These are phyloP conservation scores for Neurospora sp. DNA, from an alignment of 495 filamentous ascomycete genomes.

Conservation along the genomic window DNA sequence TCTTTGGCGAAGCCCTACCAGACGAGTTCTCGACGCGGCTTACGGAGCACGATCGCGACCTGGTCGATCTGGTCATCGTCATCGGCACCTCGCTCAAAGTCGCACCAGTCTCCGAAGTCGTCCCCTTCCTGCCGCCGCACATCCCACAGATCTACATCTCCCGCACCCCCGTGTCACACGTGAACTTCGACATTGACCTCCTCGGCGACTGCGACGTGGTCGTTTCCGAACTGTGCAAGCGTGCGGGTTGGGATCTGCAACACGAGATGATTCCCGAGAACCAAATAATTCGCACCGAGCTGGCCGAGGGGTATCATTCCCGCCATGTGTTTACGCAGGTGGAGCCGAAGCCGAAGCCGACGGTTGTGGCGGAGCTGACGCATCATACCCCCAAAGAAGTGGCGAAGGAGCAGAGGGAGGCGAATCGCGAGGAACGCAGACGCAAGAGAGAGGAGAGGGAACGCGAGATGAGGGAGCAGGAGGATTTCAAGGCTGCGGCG, in stretches of 20 bases:
- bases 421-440: not conserved
- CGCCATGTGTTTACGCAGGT: conserved; percentile 50
- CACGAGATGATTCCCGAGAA: conserved; percentile 75
- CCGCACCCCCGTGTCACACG: conserved; percentile 74
- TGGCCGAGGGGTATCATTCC: conserved; percentile 55
- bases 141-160: conserved; percentile 94
- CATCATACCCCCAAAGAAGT: not conserved
- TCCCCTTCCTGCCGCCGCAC: conserved; percentile 61
- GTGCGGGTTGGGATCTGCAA: conserved; percentile 77
- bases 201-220: conserved; percentile 90
- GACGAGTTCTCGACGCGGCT: conserved; percentile 76
- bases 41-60: conserved; percentile 63
- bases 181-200: conserved; percentile 91
- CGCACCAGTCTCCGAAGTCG: conserved; percentile 86
- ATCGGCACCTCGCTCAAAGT: conserved; percentile 97
- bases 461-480: not conserved
- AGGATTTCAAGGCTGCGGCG: not conserved
- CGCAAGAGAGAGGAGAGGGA: conserved; percentile 1
- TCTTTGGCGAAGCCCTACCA: conserved; percentile 88
- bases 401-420: conserved; percentile 4
- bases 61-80: conserved; percentile 86
- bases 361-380: not conserved
- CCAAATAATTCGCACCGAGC: conserved; percentile 46
- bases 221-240: conserved; percentile 77
- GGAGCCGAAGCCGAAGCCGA: not conserved